Conservation (phyloP, 345 rosid genomes). For the Gynandropsis gynandra region DNA sequence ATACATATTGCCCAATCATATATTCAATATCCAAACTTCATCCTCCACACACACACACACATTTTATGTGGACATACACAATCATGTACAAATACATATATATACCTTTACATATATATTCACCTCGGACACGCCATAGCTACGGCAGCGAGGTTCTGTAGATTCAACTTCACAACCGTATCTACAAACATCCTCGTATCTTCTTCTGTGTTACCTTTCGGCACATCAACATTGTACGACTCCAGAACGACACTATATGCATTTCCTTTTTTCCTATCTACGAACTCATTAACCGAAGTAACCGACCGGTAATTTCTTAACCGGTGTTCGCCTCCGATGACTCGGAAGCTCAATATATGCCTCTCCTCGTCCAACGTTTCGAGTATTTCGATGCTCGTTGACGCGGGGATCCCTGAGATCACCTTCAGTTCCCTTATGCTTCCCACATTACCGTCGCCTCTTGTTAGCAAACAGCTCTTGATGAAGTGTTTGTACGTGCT, state of each 20-base stretch:
- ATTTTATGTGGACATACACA: too few relatives aligned
- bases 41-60: too few relatives aligned
- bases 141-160: constrained; percentile 25
- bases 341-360: constrained; percentile 22
- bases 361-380: constrained; percentile 25
- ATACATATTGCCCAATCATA: too few relatives aligned
- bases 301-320: constrained; percentile 28
- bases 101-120: constrained; percentile 9
- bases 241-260: constrained; percentile 24
- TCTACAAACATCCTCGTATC: constrained; percentile 29
- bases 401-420: constrained; percentile 27
- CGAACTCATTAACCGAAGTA: constrained; percentile 27
- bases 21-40: too few relatives aligned
- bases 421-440: constrained; percentile 25
- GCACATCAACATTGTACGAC: constrained; percentile 30
- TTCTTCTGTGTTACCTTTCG: constrained; percentile 31
- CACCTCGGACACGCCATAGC: constrained; percentile 24
- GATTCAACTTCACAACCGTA: constrained; percentile 25
- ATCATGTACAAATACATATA: too few relatives aligned
- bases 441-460: constrained; percentile 19
- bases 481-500: constrained; percentile 29
- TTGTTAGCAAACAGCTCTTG: constrained; percentile 23
- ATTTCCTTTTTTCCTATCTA: constrained; percentile 5
- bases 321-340: constrained; percentile 31
- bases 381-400: constrained; percentile 27